phyloP scores from a whole-genome alignment of 2,329 filamentous ascomycete genomes.

The Aspergillus sp. region DNA sequence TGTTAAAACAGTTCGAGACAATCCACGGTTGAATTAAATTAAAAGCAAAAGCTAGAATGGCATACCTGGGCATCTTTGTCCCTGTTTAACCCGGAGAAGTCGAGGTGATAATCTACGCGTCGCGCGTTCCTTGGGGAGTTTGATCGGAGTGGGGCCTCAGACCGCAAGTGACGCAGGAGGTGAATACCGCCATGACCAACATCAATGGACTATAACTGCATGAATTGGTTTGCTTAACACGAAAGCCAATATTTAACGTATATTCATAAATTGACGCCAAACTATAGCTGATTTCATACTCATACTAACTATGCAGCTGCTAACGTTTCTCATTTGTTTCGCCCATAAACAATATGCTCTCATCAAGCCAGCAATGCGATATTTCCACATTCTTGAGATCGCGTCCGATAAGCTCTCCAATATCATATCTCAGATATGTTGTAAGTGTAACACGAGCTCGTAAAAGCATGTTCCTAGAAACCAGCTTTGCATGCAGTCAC shows the following conservation, averaged over 20 bases:
- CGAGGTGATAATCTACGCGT: slow-evolving; percentile 32
- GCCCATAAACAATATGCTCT: background rate
- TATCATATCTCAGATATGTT: background rate
- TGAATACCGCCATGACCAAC: background rate
- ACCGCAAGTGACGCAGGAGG: slow-evolving; percentile 9
- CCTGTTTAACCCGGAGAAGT: slow-evolving; percentile 27
- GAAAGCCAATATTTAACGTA: background rate
- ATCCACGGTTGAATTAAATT: background rate
- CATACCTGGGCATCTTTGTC: slow-evolving; percentile 42
- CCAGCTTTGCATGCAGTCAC: slow-evolving; percentile 39
- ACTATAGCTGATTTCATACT: background rate
- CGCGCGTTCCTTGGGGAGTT: slow-evolving; percentile 30
- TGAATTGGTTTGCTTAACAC: background rate
- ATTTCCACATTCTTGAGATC: background rate
- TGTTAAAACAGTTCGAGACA: slow-evolving; percentile 7
- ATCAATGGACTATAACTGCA: background rate
- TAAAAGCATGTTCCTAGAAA: slow-evolving; percentile 23
- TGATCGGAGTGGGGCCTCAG: slow-evolving; percentile 25
- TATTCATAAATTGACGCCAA: background rate
- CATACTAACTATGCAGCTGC: background rate
- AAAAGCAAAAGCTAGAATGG: background rate
- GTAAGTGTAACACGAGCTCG: background rate
- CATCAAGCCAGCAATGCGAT: background rate
- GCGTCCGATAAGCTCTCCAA: background rate
- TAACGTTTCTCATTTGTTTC: background rate